Conservation (phyloP, 2,329 filamentous ascomycete species). For the Aureobasidium sp. region DNA sequence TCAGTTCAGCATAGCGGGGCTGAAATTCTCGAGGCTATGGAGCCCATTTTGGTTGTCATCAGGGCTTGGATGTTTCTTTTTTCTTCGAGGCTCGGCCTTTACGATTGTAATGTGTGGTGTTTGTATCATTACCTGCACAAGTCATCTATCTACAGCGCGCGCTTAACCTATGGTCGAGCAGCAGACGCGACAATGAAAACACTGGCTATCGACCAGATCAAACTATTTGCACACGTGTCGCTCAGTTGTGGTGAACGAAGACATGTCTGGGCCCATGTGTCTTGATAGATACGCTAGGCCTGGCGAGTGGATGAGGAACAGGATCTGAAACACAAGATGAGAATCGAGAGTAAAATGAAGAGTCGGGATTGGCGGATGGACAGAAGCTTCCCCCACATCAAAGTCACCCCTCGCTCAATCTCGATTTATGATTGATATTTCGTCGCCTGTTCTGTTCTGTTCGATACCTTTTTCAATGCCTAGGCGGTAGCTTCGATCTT, state of each 20-base stretch:
- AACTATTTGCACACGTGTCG: not conserved
- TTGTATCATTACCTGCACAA: conserved; percentile 18
- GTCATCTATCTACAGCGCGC: conserved; percentile 11
- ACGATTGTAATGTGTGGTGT: conserved; percentile 15
- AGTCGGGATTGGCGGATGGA: not conserved
- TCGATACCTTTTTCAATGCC: conserved; percentile 8
- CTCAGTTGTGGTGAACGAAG: too few species aligned
- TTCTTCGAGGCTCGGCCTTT: not conserved
- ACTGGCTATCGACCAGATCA: not conserved
- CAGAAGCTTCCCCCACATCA: conserved; percentile 1
- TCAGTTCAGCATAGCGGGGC: conserved; percentile 14
- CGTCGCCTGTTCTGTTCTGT: not conserved
- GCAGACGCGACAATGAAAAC: conserved; percentile 12
- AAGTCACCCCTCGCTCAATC: conserved; percentile 9
- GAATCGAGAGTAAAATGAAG: conserved; percentile 4
- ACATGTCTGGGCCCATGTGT: too few species aligned
- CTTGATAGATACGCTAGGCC: too few species aligned
- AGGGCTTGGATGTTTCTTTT: conserved; percentile 5
- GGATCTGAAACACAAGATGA: too few species aligned
- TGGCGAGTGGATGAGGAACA: too few species aligned
- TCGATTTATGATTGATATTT: conserved; percentile 7
- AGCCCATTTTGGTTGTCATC: too few species aligned
- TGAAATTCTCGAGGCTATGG: conserved; percentile 9
- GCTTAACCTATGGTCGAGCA: conserved; percentile 12
- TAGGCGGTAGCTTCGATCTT: conserved; percentile 8